Percentiles rank a stretch among this genome's conserved stretches.
Evolutionary conservation across 768 basidiomycete genomes (phyloP).

Genomic region (Tubosaeta sp.): DNA sequence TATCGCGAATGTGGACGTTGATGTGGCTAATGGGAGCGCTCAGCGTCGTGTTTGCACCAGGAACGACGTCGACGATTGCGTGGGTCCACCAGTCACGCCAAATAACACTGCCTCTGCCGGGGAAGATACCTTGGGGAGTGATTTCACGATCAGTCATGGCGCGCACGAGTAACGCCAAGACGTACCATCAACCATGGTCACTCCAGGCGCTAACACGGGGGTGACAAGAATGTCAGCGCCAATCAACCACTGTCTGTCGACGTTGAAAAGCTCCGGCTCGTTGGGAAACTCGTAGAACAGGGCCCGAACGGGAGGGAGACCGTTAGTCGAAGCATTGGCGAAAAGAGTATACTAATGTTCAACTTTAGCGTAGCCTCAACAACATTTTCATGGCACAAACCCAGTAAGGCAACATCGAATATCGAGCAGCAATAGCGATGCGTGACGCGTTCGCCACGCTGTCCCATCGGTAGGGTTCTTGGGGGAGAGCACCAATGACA

Average conservation of each 20-base stretch:
- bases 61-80: slow-evolving; percentile 41
- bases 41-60: slow-evolving; percentile 45
- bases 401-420: slow-evolving; percentile 76
- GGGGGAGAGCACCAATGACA: slow-evolving; percentile 56
- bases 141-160: not conserved
- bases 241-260: slow-evolving; percentile 69
- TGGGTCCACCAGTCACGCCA: slow-evolving; percentile 80
- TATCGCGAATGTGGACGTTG: slow-evolving; percentile 71
- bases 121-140: slow-evolving; percentile 38
- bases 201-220: slow-evolving; percentile 68
- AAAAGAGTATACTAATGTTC: slow-evolving; percentile 62
- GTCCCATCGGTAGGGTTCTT: slow-evolving; percentile 81
- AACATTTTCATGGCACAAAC: slow-evolving; percentile 33
- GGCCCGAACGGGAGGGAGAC: slow-evolving; percentile 69
- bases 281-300: slow-evolving; percentile 77
- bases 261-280: slow-evolving; percentile 56
- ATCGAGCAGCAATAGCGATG: slow-evolving; percentile 66
- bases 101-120: slow-evolving; percentile 40
- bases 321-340: slow-evolving; percentile 57
- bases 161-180: not conserved
- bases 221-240: slow-evolving; percentile 71
- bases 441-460: slow-evolving; percentile 72
- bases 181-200: slow-evolving; percentile 61
- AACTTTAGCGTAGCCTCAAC: not conserved
- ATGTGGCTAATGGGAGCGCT: slow-evolving; percentile 71